Conservation (phyloP, 2,329 filamentous ascomycete genomes). For the Corinectria fuckeliana region DNA sequence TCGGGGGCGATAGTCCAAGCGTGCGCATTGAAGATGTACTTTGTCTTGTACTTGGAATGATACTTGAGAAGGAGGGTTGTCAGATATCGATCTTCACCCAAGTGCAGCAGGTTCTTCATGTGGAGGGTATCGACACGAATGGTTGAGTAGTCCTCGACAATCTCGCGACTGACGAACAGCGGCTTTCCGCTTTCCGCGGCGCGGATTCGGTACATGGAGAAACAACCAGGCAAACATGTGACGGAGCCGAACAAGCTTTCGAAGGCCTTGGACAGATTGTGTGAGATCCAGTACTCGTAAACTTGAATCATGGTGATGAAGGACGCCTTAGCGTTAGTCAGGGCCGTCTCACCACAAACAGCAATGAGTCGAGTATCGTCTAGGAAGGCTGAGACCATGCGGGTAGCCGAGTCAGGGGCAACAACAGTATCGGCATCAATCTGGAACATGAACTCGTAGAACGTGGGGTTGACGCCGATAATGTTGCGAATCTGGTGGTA, state of each 20-base stretch:
- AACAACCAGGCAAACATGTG: constrained; percentile 97
- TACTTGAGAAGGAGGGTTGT: constrained; percentile 93
- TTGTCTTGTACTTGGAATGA: constrained; percentile 96
- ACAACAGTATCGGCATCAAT: constrained; percentile 98
- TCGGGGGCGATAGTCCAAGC: constrained; percentile 98
- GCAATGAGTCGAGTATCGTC: constrained; percentile 93
- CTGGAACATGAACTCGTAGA: constrained; percentile 96
- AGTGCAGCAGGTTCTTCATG: constrained; percentile 96
- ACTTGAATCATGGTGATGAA: constrained; percentile 99
- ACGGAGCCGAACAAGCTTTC: constrained; percentile 97
- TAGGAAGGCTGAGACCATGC: constrained; percentile 89
- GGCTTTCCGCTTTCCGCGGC: constrained; percentile 94
- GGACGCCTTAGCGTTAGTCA: constrained; percentile 91
- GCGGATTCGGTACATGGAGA: constrained; percentile 98
- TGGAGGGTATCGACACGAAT: constrained; percentile 97
- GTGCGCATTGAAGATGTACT: constrained; percentile 90
- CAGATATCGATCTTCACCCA: constrained; percentile 96
- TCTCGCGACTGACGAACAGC: constrained; percentile 91
- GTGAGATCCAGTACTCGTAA: constrained; percentile 99
- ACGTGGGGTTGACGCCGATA: constrained; percentile 96
- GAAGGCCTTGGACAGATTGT: constrained; percentile 96
- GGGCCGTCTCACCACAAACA: constrained; percentile 90
- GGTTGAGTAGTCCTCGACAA: constrained; percentile 85
- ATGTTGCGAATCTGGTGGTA: constrained; percentile 99
- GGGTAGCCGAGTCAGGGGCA: constrained; percentile 84